Base-by-base conservation (phyloP, 2,329 filamentous ascomycete genomes). In the Orbilia javanica region DNA sequence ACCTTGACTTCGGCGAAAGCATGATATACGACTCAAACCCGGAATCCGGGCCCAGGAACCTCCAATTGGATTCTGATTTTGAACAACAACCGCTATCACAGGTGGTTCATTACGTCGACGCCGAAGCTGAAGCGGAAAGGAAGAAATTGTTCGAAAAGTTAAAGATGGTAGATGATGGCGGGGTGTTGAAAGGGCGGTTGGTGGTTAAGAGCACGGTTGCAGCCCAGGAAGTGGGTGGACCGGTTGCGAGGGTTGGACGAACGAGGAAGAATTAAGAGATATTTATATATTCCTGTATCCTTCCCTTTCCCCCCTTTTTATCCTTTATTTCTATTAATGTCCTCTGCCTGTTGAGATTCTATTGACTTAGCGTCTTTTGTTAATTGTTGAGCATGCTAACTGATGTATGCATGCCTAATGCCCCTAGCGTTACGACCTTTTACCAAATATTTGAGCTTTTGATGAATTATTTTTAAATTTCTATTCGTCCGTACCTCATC, bases 141-240 rank as follows among this genome's bases (percentile, higher is more conserved):
- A 79, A 70, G 44, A 79, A 79, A 25, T 31, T 79, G 18, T 74
- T 79, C 18, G 75, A 79, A 22, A 79, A 74, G 50, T 52, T 79
- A 29, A 65, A 66, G 36, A 44, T 73, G 55, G 55, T 60, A 27
- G 69, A 79, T 53, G 75, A 74, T 27, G 64, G 75, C 6, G 75
- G 65, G 1, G 63, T 53, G 4, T 69, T 79, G 65, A 79, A 79
- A 57, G 75, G 75, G 10, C 25, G 75, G 25, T 64, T 67, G 60
- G 67, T 78, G 31, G 68, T 74, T 31, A 44, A 74, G 64, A 79
- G 57, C 42, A 74, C 70, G 7, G 50, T 79, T 62, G 52, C 75
- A 7, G 75, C 75, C 11, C 67, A 73, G 63, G 75, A 73, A 15
- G 11, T 78, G 11, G 74, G 74, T 2, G 67, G 52, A 10, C 67